A percentile compares a stretch with the other conserved stretches of the same genome.
These are phyloP conservation scores for Colletotrichum chlorophyti DNA, from an alignment of 2,329 filamentous ascomycete genomes.

Conservation along the genomic window DNA sequence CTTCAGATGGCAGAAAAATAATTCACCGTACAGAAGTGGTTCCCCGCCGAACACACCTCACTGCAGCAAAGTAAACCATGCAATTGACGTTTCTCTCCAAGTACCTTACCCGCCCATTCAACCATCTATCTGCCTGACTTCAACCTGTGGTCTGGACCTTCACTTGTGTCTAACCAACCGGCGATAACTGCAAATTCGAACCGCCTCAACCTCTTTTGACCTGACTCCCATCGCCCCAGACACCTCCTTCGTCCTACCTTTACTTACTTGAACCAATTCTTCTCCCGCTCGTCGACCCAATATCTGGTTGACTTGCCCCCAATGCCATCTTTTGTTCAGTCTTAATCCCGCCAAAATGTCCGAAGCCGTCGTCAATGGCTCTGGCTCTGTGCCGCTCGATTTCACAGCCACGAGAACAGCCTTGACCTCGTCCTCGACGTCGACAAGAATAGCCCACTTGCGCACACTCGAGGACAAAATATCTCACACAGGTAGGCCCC, in stretches of 20 bases:
- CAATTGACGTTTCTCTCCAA: no score
- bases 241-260: background rate
- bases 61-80: no score
- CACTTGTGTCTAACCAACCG: no score
- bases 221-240: no score
- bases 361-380: conserved; percentile 51
- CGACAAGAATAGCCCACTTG: conserved; percentile 60
- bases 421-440: conserved; percentile 68
- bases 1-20: no score
- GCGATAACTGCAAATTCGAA: no score
- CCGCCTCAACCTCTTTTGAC: no score
- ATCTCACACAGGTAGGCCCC: conserved; percentile 56
- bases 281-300: conserved; percentile 14
- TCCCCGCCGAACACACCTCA: no score
- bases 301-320: conserved; percentile 21
- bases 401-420: conserved; percentile 55
- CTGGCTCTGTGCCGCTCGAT: conserved; percentile 51
- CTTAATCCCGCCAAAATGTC: conserved; percentile 50
- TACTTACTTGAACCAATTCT: background rate
- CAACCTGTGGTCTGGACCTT: no score
- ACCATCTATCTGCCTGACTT: no score
- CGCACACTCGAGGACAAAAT: conserved; percentile 64
- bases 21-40: no score
- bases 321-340: conserved; percentile 23
- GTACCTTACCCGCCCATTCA: no score